These are phyloP conservation scores for Cairneyella variabilis DNA, from an alignment of 495 filamentous ascomycete genomes.

Conservation along the genomic window DNA sequence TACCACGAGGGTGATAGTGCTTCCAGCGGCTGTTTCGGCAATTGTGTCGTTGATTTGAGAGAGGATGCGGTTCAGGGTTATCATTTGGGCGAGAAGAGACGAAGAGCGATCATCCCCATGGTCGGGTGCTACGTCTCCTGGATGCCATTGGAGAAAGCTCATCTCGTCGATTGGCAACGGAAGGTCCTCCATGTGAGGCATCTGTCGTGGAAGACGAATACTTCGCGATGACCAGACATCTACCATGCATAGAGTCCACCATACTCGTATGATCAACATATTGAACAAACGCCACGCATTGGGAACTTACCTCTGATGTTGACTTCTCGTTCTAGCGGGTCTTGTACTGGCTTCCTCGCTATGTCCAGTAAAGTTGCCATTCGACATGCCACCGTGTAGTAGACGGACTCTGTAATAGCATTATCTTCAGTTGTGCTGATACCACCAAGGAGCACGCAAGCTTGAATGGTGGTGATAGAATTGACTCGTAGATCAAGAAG, in stretches of 20 bases:
- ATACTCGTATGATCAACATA: conserved; percentile 24
- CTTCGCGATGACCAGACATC: conserved; percentile 39
- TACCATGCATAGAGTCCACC: conserved; percentile 42
- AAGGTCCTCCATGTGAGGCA: conserved; percentile 18
- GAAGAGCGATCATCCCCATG: not conserved
- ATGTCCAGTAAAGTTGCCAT: conserved; percentile 26
- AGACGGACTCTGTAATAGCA: conserved; percentile 23
- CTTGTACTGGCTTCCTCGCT: not conserved
- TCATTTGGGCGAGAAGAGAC: conserved; percentile 33
- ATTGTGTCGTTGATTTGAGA: conserved; percentile 33
- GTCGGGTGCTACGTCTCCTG: not conserved
- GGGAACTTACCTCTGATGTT: conserved; percentile 27
- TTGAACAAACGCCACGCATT: not conserved
- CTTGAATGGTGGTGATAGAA: conserved; percentile 35
- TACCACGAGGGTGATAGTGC: conserved; percentile 10
- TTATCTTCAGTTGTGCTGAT: conserved; percentile 22
- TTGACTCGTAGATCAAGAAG: conserved; percentile 30
- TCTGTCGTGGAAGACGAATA: conserved; percentile 31
- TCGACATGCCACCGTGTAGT: conserved; percentile 26
- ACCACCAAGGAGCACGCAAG: conserved; percentile 34
- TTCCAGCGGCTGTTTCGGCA: conserved; percentile 16
- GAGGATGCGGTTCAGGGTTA: conserved; percentile 32
- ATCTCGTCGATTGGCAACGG: conserved; percentile 32
- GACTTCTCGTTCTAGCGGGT: conserved; percentile 20
- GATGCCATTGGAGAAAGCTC: conserved; percentile 17